Base-by-base conservation (phyloP, 208 protist genomes). In the Leptomonas seymouri region DNA sequence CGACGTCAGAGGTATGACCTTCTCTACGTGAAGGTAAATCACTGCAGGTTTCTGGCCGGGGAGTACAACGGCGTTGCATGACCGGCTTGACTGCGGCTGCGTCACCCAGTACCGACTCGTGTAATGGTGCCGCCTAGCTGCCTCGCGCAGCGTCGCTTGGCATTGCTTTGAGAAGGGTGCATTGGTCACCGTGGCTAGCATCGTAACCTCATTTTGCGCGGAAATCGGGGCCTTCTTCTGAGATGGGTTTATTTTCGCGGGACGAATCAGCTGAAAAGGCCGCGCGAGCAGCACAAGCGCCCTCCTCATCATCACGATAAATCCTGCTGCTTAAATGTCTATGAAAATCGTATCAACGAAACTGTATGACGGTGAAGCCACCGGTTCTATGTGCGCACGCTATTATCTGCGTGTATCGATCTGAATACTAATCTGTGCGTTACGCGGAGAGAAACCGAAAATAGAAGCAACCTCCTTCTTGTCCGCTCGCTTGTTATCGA, bases 31-130 rank as follows among this genome's bases (percentile, higher is more conserved):
- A 6, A 94, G 76, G 66, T 93, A 79, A 60, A 96, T 87, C 21
- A 78, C 73, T 1, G 86, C 85, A 8, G 89, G 82, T 27, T 68
- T 68, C 69, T 93, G 74, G 0, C 84, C 82, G 18, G 91, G 89
- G 25, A 91, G 78, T 21, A 94, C 78, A 16, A 86, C 61, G 6
- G 91, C 83, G 67, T 94, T 91, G 51, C 80, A 82, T 23, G 85
- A 84, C 25, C 91, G 88, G 16, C 81, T 77, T 34, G 89, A 78
- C 70, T 96, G 91, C 51, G 91, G 78, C 27, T 77, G 77, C 18
- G 91, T 96, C 50, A 94, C 65, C 91, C 91, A 96, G 60, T 88
- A 89, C 21, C 81, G 67, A 45, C 89, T 96, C 20, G 74, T 62
- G 57, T 79, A 96, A 16, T 78, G 46, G 21, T 80, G 63, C 23